Percentiles rank a stretch among this genome's conserved stretches.
phyloP scores from a whole-genome alignment of 352 stramenopile species.

The Paralagenidium karlingii region DNA sequence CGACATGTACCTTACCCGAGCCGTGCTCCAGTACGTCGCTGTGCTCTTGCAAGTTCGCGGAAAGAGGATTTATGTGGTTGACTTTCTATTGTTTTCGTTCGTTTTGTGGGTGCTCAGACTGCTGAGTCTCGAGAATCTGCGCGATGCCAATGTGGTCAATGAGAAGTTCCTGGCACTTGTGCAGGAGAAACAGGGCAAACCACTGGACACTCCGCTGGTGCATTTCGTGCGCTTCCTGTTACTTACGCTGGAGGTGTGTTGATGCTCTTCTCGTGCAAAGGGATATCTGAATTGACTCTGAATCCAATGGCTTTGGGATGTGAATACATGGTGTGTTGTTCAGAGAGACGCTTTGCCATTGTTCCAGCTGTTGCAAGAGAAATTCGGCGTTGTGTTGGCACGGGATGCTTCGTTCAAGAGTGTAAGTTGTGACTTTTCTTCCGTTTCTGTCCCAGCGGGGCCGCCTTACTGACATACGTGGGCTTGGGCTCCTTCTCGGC shows the following conservation, averaged over 20 bases:
- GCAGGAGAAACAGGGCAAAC: conserved; percentile 14
- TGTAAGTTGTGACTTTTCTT: conserved; percentile 23
- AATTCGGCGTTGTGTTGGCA: conserved; percentile 55
- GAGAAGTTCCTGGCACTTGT: conserved; percentile 45
- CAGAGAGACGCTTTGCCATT: conserved; percentile 73
- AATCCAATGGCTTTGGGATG: neutral
- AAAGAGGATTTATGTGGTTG: conserved; percentile 3
- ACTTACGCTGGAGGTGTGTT: conserved; percentile 63
- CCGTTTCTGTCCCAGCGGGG: conserved; percentile 2
- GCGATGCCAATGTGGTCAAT: conserved; percentile 72
- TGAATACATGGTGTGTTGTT: neutral
- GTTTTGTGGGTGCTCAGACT: conserved; percentile 22
- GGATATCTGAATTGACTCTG: neutral
- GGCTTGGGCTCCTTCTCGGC: conserved; percentile 4
- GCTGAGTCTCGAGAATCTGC: conserved; percentile 74
- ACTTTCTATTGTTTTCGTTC: conserved; percentile 2
- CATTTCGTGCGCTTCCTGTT: conserved; percentile 78
- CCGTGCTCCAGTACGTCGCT: conserved; percentile 70
- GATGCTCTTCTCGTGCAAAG: neutral
- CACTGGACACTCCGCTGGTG: conserved; percentile 62
- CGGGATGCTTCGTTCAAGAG: conserved; percentile 64
- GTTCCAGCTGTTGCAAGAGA: conserved; percentile 81
- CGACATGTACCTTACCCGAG: conserved; percentile 65
- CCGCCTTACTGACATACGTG: no score
- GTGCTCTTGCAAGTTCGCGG: no score